Evolutionary conservation across 2,329 filamentous ascomycete genomes (phyloP).

Genomic region (Cordyceps cicadae): DNA sequence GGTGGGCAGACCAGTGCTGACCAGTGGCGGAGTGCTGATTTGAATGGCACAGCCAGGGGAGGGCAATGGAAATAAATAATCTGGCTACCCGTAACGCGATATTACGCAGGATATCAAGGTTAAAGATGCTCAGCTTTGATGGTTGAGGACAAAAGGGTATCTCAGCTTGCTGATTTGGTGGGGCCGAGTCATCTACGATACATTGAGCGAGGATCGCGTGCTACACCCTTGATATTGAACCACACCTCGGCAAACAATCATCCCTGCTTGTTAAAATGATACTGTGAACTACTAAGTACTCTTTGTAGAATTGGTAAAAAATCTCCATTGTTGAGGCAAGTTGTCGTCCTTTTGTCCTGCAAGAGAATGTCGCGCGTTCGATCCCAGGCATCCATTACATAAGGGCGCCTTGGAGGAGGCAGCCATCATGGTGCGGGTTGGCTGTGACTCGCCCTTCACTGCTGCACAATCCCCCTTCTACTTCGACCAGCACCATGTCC

Average conservation of each 20-base stretch:
- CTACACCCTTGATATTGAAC: too few relatives aligned
- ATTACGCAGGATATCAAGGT: background rate
- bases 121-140: background rate
- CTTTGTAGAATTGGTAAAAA: too few relatives aligned
- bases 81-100: background rate
- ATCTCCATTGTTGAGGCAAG: too few relatives aligned
- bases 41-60: background rate
- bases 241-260: too few relatives aligned
- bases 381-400: background rate
- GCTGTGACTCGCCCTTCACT: background rate
- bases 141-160: background rate
- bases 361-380: too few relatives aligned
- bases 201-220: too few relatives aligned
- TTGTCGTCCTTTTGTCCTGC: too few relatives aligned
- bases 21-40: background rate
- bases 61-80: background rate
- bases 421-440: background rate
- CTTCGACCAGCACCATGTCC: constrained; percentile 22
- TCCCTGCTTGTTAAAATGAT: too few relatives aligned
- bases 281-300: too few relatives aligned
- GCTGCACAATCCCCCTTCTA: background rate
- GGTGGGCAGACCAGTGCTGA: background rate
- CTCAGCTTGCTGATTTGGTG: too few relatives aligned
- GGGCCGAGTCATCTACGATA: too few relatives aligned
- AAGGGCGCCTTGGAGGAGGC: background rate